phyloP scores from a whole-genome alignment of 2,329 filamentous ascomycete species.

The Talaromyces marneffei region DNA sequence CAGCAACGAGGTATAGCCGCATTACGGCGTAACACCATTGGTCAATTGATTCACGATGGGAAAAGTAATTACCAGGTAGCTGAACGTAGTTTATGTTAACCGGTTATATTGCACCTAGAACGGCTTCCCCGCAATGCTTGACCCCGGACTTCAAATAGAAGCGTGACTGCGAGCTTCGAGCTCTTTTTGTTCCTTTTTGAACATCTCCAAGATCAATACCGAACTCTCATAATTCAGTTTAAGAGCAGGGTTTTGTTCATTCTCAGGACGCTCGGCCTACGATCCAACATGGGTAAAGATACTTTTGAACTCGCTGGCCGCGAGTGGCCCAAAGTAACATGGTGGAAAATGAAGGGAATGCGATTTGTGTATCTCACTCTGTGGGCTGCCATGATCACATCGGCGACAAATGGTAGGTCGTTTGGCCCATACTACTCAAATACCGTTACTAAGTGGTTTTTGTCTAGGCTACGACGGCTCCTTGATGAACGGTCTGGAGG shows the following conservation, averaged over 20 bases:
- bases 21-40: background rate
- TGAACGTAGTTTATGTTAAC: background rate
- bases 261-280: background rate
- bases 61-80: background rate
- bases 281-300: conserved; percentile 17
- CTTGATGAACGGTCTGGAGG: conserved; percentile 45
- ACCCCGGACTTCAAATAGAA: background rate
- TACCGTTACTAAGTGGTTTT: background rate
- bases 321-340: conserved; percentile 20
- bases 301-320: conserved; percentile 19
- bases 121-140: background rate
- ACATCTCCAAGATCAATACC: background rate
- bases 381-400: conserved; percentile 22
- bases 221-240: background rate
- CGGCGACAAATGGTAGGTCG: conserved; percentile 18
- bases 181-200: background rate
- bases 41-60: background rate
- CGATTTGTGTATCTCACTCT: conserved; percentile 20
- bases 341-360: conserved; percentile 22
- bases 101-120: background rate
- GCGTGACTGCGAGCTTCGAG: background rate
- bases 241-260: background rate
- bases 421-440: background rate
- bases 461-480: conserved; percentile 38
- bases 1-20: background rate